phyloP scores from a whole-genome alignment of 306 rosid genomes.

The Casuarina glauca region DNA sequence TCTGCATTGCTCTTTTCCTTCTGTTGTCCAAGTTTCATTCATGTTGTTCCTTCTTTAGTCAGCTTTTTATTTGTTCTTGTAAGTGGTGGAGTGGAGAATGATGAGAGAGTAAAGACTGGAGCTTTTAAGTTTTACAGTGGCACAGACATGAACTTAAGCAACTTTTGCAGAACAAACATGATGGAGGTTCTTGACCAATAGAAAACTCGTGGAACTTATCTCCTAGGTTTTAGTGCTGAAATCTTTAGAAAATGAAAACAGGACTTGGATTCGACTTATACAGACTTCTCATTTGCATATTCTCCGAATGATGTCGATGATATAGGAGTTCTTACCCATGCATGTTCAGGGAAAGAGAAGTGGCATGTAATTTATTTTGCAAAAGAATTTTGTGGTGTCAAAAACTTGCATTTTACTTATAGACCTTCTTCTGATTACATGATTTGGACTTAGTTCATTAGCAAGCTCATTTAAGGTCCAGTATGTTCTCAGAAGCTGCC shows the following conservation, averaged over 20 bases:
- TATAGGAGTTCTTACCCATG: too few relatives aligned
- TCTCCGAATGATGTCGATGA: background rate
- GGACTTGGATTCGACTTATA: background rate
- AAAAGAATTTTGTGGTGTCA: too few relatives aligned
- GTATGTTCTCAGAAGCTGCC: background rate
- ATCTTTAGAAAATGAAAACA: background rate
- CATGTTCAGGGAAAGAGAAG: too few relatives aligned
- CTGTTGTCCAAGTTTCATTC: constrained; percentile 6
- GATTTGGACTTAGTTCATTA: too few relatives aligned
- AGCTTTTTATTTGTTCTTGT: constrained; percentile 3
- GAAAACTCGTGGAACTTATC: background rate
- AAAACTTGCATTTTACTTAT: too few relatives aligned
- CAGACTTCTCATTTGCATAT: background rate
- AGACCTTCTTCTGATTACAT: background rate
- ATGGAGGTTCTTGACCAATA: background rate
- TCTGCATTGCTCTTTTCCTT: constrained; percentile 20
- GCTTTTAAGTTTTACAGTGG: background rate
- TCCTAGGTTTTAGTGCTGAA: background rate
- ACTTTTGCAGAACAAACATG: background rate
- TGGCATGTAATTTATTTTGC: too few relatives aligned
- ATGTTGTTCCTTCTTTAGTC: background rate
- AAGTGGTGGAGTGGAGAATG: background rate
- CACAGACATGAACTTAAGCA: background rate
- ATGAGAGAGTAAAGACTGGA: background rate
- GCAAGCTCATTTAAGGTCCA: background rate